Conservation (phyloP, 768 basidiomycete species). For the Royoungia palumana region DNA sequence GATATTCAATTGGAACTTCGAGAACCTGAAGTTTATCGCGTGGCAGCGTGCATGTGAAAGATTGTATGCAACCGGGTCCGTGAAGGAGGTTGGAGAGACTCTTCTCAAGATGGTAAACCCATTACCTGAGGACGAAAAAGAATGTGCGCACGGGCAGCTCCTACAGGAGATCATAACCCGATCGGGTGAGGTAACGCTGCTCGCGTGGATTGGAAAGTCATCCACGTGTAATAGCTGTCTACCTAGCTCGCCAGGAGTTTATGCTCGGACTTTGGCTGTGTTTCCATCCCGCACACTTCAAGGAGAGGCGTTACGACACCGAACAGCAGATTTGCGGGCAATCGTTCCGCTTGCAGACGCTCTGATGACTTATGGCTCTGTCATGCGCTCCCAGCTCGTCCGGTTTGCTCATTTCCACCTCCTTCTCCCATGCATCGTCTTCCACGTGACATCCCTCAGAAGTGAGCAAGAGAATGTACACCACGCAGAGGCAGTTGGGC, state of each 20-base stretch:
- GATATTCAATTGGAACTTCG: conserved; percentile 1
- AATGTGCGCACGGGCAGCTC: background rate
- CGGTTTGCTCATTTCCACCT: too few relatives aligned
- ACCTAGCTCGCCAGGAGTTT: background rate
- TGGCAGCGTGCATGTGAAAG: background rate
- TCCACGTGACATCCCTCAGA: too few relatives aligned
- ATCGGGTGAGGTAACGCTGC: background rate
- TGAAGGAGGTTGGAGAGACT: conserved; percentile 1
- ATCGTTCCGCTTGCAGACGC: too few relatives aligned
- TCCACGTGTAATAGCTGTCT: conserved; percentile 1
- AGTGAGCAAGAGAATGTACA: too few relatives aligned
- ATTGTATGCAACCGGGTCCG: background rate
- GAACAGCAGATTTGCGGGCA: too few relatives aligned
- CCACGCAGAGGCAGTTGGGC: too few relatives aligned
- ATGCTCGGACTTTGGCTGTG: too few relatives aligned
- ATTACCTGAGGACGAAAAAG: background rate
- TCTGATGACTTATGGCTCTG: too few relatives aligned
- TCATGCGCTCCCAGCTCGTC: too few relatives aligned
- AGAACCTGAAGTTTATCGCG: background rate
- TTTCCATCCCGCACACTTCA: too few relatives aligned
- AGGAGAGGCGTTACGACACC: too few relatives aligned
- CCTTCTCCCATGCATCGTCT: too few relatives aligned
- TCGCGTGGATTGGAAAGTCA: background rate
- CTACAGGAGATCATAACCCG: background rate
- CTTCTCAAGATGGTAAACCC: background rate